Evolutionary conservation across 2,329 filamentous ascomycete genomes (phyloP).

Genomic region (Cladophialophora yegresii): DNA sequence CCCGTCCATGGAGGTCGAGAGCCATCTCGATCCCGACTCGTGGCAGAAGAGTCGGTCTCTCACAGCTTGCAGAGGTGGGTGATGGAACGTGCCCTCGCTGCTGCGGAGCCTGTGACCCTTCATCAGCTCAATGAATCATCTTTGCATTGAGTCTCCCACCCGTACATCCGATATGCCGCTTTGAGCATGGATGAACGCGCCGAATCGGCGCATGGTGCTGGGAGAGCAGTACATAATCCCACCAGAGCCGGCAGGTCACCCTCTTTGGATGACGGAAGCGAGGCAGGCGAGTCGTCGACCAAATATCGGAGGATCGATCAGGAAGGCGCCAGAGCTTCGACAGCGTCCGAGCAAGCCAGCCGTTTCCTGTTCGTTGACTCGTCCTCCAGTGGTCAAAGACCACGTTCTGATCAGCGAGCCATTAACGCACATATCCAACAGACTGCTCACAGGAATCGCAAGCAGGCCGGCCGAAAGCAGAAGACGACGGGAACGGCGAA

Average conservation of each 20-base stretch:
- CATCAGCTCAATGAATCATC: constrained; percentile 19
- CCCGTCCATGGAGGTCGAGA: constrained; percentile 6
- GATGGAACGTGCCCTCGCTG: constrained; percentile 6
- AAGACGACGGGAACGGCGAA: constrained; percentile 15
- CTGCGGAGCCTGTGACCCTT: constrained; percentile 8
- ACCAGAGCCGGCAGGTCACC: constrained; percentile 8
- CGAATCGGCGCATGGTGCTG: constrained; percentile 7
- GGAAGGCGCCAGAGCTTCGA: constrained; percentile 16
- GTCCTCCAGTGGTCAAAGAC: constrained; percentile 18
- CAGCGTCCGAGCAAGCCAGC: constrained; percentile 10
- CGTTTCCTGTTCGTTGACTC: constrained; percentile 28
- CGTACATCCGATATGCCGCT: constrained; percentile 15
- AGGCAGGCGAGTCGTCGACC: constrained; percentile 11
- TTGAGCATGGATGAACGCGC: constrained; percentile 24
- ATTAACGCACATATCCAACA: constrained; percentile 27
- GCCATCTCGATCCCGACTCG: not conserved
- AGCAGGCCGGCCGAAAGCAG: constrained; percentile 17
- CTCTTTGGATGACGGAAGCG: constrained; percentile 9
- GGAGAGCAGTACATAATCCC: constrained; percentile 2
- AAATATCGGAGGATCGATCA: constrained; percentile 22
- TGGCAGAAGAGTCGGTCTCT: not conserved
- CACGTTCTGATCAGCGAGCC: constrained; percentile 24
- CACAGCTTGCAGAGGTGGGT: constrained; percentile 6
- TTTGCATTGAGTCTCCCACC: constrained; percentile 11
- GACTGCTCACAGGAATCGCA: constrained; percentile 21